These are phyloP conservation scores for Juglanconis oblonga DNA, from an alignment of 2,329 filamentous ascomycete genomes.

Conservation along the genomic window DNA sequence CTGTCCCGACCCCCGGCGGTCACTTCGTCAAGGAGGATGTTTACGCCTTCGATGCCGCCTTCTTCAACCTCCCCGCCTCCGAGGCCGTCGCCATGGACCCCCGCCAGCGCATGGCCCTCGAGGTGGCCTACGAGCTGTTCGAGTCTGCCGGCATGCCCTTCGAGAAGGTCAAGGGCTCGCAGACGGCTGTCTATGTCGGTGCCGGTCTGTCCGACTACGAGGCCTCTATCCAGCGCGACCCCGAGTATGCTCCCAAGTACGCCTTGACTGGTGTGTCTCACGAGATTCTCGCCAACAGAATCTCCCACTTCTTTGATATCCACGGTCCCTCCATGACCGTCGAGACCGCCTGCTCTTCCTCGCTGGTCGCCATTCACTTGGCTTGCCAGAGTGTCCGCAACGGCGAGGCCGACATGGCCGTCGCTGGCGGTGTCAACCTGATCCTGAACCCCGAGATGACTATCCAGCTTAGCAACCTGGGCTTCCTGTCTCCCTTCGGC, in stretches of 20 bases:
- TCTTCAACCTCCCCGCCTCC: slow-evolving; percentile 25
- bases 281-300: slow-evolving; percentile 48
- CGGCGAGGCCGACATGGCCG: slow-evolving; percentile 23
- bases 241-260: slow-evolving; percentile 44
- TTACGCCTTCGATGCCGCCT: slow-evolving; percentile 24
- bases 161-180: slow-evolving; percentile 13
- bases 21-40: slow-evolving; percentile 8
- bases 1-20: not conserved
- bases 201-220: slow-evolving; percentile 36
- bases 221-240: slow-evolving; percentile 40
- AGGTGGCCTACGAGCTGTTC: slow-evolving; percentile 12
- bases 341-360: slow-evolving; percentile 55
- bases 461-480: slow-evolving; percentile 13
- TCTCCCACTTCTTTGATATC: slow-evolving; percentile 52
- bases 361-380: slow-evolving; percentile 48
- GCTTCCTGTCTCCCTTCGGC: slow-evolving; percentile 25
- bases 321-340: slow-evolving; percentile 51
- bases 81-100: slow-evolving; percentile 23
- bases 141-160: slow-evolving; percentile 9
- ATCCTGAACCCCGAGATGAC: slow-evolving; percentile 42
- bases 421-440: slow-evolving; percentile 44
- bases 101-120: slow-evolving; percentile 12
- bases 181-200: slow-evolving; percentile 2
- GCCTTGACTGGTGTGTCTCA: slow-evolving; percentile 46
- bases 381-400: slow-evolving; percentile 39